phyloP scores from a whole-genome alignment of 371 early-diverging fungal species.

The Mortierella sp. region DNA sequence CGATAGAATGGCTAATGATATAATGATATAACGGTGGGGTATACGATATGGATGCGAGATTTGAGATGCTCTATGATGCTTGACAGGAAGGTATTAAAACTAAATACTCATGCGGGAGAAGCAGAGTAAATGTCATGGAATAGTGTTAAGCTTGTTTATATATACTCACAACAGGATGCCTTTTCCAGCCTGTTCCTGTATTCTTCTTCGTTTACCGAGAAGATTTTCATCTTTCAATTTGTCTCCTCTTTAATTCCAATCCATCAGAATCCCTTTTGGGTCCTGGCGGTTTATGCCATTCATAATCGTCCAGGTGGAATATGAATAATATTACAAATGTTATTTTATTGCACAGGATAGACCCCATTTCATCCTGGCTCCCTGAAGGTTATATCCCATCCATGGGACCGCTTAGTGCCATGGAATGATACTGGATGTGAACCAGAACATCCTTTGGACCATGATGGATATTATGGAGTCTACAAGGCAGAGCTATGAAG shows the following conservation, averaged over 20 bases:
- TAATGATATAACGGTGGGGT: not conserved
- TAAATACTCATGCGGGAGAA: not conserved
- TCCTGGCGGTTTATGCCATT: not conserved
- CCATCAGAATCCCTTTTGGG: not conserved
- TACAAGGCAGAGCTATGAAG: not conserved
- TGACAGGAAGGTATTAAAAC: not conserved
- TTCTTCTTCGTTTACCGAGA: not conserved
- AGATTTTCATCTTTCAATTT: too few relatives aligned
- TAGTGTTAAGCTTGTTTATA: not conserved
- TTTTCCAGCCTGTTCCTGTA: not conserved
- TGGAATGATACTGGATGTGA: slow-evolving; percentile 13
- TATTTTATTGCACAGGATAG: slow-evolving; percentile 8
- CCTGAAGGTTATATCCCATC: slow-evolving; percentile 2
- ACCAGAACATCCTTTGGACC: not conserved
- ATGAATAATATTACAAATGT: not conserved
- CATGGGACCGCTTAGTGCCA: not conserved
- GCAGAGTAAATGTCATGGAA: not conserved
- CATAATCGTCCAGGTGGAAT: slow-evolving; percentile 7
- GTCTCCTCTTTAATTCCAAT: slow-evolving; percentile 11
- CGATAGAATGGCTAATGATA: not conserved
- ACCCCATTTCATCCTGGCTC: slow-evolving; percentile 23
- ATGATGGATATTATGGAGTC: not conserved
- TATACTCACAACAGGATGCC: not conserved
- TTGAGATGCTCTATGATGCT: not conserved
- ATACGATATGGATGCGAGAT: not conserved